Evolutionary conservation across 2,329 filamentous ascomycete species (phyloP), one percentile per base, ranked within the genome.

Genomic region (Fusarium temperatum): DNA sequence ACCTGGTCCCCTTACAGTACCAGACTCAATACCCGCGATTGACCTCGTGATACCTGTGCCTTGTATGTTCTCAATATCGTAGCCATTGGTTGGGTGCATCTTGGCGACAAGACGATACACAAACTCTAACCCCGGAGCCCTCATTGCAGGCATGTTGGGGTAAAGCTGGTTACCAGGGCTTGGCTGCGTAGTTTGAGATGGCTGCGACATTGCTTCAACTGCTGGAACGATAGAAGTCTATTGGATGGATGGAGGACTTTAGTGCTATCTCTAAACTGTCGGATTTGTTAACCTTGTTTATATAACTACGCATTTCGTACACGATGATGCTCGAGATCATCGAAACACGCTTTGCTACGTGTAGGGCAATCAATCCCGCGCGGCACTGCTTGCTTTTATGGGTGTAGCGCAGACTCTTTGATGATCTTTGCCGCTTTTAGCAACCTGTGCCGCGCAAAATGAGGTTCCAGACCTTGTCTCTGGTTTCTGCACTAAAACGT

Each of bases 21-120:
- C 54, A 18, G 54, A 57, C 20, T 57, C 26, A 1, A 57, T 57
- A 17, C 18, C 38, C 24, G 28, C 54, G 17, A 57, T 57, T 6
- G 54, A 44, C 38, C 54, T 39, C 8, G 54, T 57, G 10, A 57
- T 30, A 35, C 55, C 55, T 26, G 41, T 45, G 18, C 55, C 55
- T 17, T 57, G 55, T 11, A 57, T 45, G 24, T 45, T 57, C n/a
- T 57, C 55, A 9, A 57, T 35, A 22, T 57, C 55, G 14, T 56
- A 56, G 26, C 24, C 36, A 32, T 56, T 30, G 15, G 36, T 56
- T 15, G 53, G 38, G 8, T 56, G 53, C 53, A 56, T 56, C 14
- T 42, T 56, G 20, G 53, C 53, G n/a, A 56, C 53, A 41, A 56
- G 53, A 18, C 53, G 53, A 41, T 41, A 56, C 20, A 56, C 53